These are phyloP conservation scores for Suillus bovinus DNA, from an alignment of 768 basidiomycete species.

Conservation along the genomic window DNA sequence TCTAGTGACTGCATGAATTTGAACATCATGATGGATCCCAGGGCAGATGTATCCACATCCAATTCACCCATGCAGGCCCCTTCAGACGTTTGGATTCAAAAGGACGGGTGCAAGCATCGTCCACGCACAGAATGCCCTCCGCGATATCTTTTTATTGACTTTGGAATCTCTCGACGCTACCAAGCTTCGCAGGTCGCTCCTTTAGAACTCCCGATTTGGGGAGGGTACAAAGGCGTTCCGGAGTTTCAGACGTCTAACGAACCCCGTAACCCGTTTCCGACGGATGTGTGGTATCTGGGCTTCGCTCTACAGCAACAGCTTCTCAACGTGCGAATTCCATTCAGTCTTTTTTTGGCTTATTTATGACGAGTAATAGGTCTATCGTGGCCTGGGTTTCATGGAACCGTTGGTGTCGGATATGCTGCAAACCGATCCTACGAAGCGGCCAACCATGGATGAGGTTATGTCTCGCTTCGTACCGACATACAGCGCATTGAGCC, in stretches of 20 bases:
- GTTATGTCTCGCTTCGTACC: conserved; percentile 14
- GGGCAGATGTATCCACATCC: conserved; percentile 12
- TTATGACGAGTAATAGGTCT: background rate
- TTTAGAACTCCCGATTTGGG: conserved; percentile 19
- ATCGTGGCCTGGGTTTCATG: conserved; percentile 32
- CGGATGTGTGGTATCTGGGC: conserved; percentile 18
- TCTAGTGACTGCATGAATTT: conserved; percentile 21
- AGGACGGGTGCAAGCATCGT: conserved; percentile 11
- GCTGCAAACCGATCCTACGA: conserved; percentile 11
- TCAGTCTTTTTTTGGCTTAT: background rate
- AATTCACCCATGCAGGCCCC: conserved; percentile 13
- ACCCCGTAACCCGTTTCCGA: conserved; percentile 24
- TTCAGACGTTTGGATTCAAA: conserved; percentile 3
- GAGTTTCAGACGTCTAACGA: conserved; percentile 17
- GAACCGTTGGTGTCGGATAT: conserved; percentile 25
- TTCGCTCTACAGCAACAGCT: background rate
- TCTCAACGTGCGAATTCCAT: background rate
- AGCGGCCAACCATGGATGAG: conserved; percentile 19
- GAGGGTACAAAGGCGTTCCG: conserved; percentile 27
- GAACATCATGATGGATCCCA: conserved; percentile 29
- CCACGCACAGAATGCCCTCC: conserved; percentile 26
- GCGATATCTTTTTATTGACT: conserved; percentile 32
- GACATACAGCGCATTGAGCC: background rate
- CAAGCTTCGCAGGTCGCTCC: conserved; percentile 8
- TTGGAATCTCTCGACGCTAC: conserved; percentile 28